Evolutionary conservation across 202 grass and related monocot species (phyloP).

Genomic region (Carex sylvatica): DNA sequence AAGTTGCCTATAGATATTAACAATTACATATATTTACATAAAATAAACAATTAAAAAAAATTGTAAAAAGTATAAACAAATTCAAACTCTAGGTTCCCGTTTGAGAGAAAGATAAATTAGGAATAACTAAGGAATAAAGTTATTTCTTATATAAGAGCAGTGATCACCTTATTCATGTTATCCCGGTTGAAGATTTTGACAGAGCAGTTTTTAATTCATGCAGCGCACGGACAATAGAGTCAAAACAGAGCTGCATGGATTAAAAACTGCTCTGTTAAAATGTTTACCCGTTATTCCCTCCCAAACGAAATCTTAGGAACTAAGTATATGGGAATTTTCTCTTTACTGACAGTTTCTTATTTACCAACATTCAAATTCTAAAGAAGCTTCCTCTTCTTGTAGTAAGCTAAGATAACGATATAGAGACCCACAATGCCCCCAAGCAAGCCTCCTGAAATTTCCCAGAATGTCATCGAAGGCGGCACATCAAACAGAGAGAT

Average conservation of each 20-base stretch:
- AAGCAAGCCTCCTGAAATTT: constrained; percentile 27
- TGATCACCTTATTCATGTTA: neutral
- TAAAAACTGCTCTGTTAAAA: too few relatives aligned
- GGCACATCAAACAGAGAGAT: constrained; percentile 27
- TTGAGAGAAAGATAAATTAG: neutral
- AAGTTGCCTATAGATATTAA: neutral
- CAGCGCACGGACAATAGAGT: too few relatives aligned
- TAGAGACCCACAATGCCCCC: constrained; percentile 32
- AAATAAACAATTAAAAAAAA: neutral
- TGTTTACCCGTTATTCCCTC: too few relatives aligned
- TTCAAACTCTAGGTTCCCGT: neutral
- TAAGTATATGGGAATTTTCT: neutral
- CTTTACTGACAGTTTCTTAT: neutral
- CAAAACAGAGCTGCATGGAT: too few relatives aligned
- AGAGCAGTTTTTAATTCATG: too few relatives aligned
- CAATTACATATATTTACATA: neutral
- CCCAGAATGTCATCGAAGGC: constrained; percentile 18
- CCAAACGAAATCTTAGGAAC: too few relatives aligned
- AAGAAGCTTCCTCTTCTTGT: constrained; percentile 34
- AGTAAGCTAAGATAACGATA: constrained; percentile 34
- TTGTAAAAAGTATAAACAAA: neutral
- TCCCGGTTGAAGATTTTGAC: too few relatives aligned
- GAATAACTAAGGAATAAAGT: neutral
- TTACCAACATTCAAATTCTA: neutral
- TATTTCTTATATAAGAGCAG: neutral